A percentile compares a stretch with the other conserved stretches of the same genome.
Conservation (phyloP, 495 filamentous ascomycete genomes). For the Daldinia vernicosa region DNA sequence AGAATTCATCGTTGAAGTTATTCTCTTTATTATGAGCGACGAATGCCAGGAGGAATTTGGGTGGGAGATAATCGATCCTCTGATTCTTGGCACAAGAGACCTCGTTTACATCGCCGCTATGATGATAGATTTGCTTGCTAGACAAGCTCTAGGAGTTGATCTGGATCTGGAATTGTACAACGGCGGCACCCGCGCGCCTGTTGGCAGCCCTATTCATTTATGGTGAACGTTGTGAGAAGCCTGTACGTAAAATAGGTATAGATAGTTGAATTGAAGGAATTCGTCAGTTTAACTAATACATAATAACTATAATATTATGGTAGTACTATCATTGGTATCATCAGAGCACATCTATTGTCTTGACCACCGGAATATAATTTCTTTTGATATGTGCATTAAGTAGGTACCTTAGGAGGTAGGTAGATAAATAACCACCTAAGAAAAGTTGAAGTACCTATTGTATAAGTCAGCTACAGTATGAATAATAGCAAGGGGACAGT, state of each 20-base stretch:
- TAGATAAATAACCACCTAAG: too few relatives aligned
- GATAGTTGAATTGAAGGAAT: not conserved
- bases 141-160: not conserved
- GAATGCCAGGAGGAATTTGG: not conserved
- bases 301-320: not conserved
- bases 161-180: not conserved
- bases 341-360: too few relatives aligned
- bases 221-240: not conserved
- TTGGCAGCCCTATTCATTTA: too few relatives aligned
- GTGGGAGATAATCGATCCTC: not conserved
- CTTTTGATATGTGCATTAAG: not conserved
- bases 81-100: not conserved
- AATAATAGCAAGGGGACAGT: not conserved
- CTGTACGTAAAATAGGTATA: not conserved
- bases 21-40: conserved; percentile 2
- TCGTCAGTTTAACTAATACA: not conserved
- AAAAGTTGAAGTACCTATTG: too few relatives aligned
- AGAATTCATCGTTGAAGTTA: not conserved
- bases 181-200: too few relatives aligned
- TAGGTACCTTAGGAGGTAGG: too few relatives aligned
- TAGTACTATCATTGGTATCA: too few relatives aligned
- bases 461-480: not conserved
- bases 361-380: not conserved
- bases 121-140: not conserved
- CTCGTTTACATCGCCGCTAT: not conserved